Conservation (phyloP, 202 grass and related monocot genomes). For the Bolboschoenoplectus hybrid region DNA sequence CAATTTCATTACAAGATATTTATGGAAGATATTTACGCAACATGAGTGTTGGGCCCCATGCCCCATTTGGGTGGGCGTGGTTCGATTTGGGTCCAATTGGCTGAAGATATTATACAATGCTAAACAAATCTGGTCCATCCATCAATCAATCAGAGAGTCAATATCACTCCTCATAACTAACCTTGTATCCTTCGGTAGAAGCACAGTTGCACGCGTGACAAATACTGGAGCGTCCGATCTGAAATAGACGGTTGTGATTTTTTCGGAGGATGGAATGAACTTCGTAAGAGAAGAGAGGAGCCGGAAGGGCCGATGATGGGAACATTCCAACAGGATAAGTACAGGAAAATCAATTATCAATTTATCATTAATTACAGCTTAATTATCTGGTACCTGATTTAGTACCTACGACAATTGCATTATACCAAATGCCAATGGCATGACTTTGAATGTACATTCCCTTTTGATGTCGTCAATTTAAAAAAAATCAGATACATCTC, state of each 20-base stretch:
- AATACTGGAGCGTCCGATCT: background rate
- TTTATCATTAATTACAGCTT: background rate
- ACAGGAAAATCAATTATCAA: background rate
- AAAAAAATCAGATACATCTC: too few species aligned
- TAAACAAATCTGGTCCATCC: background rate
- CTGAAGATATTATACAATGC: background rate
- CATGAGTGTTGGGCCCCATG: background rate
- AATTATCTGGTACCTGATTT: constrained; percentile 12
- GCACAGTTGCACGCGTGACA: background rate
- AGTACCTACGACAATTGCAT: constrained; percentile 13
- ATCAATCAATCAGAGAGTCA: too few species aligned
- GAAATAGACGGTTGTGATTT: background rate
- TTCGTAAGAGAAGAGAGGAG: background rate
- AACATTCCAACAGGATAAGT: background rate
- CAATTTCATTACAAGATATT: background rate
- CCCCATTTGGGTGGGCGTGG: background rate
- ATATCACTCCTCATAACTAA: too few species aligned
- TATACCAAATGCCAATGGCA: background rate
- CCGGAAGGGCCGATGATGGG: background rate
- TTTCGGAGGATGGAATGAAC: background rate
- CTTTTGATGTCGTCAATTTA: background rate
- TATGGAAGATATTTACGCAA: background rate
- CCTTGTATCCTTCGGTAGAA: background rate
- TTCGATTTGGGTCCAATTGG: background rate
- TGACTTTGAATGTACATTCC: background rate